Evolutionary conservation across 148 eudicot species (phyloP).

Genomic region (Euryodendron excelsum): DNA sequence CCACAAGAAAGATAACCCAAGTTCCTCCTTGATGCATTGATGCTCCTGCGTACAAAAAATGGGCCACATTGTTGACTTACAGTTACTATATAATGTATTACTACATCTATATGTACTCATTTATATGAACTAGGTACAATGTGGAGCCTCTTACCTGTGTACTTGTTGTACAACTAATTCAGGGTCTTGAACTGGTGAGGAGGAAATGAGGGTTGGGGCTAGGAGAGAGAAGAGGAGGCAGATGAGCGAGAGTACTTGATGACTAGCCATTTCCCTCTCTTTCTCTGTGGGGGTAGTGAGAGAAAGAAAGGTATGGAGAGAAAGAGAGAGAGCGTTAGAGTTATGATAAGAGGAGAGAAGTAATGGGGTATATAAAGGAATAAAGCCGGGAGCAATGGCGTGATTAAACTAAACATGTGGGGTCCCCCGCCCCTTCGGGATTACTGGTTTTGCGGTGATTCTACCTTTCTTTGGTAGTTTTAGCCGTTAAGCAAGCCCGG

Average conservation of each 20-base stretch:
- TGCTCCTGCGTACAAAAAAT: slow-evolving; percentile 29
- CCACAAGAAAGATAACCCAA: slow-evolving; percentile 64
- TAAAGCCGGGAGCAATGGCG: slow-evolving; percentile 35
- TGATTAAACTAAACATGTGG: slow-evolving; percentile 29
- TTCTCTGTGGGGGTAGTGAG: not conserved
- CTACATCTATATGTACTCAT: too few relatives aligned
- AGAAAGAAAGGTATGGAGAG: too few relatives aligned
- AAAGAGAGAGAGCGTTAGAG: slow-evolving; percentile 4
- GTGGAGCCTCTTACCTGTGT: slow-evolving; percentile 42
- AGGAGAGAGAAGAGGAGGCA: slow-evolving; percentile 15
- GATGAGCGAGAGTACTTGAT: slow-evolving; percentile 16
- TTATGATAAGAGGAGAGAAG: slow-evolving; percentile 7
- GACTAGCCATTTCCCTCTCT: slow-evolving; percentile 24
- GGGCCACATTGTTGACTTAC: too few relatives aligned
- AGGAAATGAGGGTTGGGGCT: slow-evolving; percentile 25
- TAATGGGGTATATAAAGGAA: slow-evolving; percentile 41
- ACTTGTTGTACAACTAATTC: slow-evolving; percentile 58
- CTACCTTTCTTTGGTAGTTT: slow-evolving; percentile 11
- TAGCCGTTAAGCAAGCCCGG: slow-evolving; percentile 12
- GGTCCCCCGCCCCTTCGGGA: slow-evolving; percentile 21
- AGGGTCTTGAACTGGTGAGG: slow-evolving; percentile 45
- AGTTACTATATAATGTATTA: not conserved
- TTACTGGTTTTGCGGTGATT: slow-evolving; percentile 43
- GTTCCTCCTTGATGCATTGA: slow-evolving; percentile 65
- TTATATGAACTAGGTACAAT: too few relatives aligned